Base-by-base conservation (phyloP, 306 rosid species). In the Prunus salicina region DNA sequence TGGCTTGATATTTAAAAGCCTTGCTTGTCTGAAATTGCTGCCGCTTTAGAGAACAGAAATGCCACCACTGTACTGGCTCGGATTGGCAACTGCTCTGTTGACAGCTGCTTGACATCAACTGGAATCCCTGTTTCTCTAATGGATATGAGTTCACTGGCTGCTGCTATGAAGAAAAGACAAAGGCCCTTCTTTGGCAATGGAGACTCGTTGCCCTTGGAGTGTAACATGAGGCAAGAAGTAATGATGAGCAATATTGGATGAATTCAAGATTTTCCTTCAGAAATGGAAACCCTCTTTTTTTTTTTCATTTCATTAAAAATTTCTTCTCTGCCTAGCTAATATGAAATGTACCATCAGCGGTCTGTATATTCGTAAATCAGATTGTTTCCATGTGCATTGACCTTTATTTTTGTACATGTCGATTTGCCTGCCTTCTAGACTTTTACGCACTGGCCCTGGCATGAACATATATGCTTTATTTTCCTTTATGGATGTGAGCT, bases 231-330 rank as follows among this genome's bases (percentile, higher is more conserved):
- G 64, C 88, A 79, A 52, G 86, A 87, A 53, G 81, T 82, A 27
- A 85, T 82, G 86, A 80, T 85, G 88, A 68, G 75, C 19, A 85
- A 83, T 76, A 75, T 85, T 78, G 91, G 87, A 49, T 87, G 87
- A 87, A 60, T 3, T 69, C 68, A 27, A 49, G n/a, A 18, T 55
- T 18, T 64, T 73, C 46, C 19, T 46, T 51, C 50, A 18, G 38
- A 66, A 74, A 7, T 46, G 76, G 69, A 81, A 20, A 32, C 41
- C 34, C 45, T 46, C 58, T n/a, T n/a, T 47, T 4, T 56, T 66
- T 22, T 6, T 34, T 34, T 6, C 8, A 34, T 34, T 34, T 34
- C 8, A 6, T 34, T 34, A 34, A 6, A 34, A 34, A 34, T 56
- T 45, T 45, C 13, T 61, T 45, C 28, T 63, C 43, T 83, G 76